These are phyloP conservation scores for Sporobolomyces pararoseus DNA, from an alignment of 768 basidiomycete species.

Conservation along the genomic window DNA sequence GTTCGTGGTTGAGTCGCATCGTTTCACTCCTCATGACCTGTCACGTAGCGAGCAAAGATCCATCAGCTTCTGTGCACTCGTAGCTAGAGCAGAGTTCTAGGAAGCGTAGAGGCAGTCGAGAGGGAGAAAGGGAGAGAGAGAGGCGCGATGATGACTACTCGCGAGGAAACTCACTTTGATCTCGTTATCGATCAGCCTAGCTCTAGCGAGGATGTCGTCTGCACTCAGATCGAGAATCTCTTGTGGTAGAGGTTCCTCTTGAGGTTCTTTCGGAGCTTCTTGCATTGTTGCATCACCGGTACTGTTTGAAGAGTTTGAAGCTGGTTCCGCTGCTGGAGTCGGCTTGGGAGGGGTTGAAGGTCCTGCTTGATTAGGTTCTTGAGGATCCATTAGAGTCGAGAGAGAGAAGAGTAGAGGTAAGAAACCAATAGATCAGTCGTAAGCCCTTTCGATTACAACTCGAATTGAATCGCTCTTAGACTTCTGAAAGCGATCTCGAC, in stretches of 20 bases:
- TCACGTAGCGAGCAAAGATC: background rate
- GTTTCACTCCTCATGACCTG: constrained; percentile 98
- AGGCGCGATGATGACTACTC: background rate
- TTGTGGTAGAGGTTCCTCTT: constrained; percentile 79
- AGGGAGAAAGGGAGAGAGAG: background rate
- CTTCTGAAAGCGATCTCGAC: no score
- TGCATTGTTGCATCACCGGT: constrained; percentile 20
- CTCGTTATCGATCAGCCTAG: constrained; percentile 92
- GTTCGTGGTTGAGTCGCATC: constrained; percentile 84
- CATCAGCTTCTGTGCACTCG: no score
- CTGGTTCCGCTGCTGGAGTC: background rate
- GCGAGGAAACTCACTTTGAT: constrained; percentile 65
- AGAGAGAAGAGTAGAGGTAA: background rate
- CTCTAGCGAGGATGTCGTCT: constrained; percentile 84
- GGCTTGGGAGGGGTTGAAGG: constrained; percentile 13
- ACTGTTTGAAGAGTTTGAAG: background rate
- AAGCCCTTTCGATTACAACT: no score
- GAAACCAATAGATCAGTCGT: no score
- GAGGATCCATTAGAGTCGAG: constrained; percentile 16
- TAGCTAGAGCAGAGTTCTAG: no score
- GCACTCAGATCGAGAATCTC: constrained; percentile 72
- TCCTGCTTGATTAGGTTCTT: constrained; percentile 14
- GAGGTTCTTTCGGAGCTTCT: constrained; percentile 45
- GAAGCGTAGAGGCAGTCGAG: no score
- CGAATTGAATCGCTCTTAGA: no score